phyloP scores from a whole-genome alignment of 345 rosid genomes.

The Salix dunnii region DNA sequence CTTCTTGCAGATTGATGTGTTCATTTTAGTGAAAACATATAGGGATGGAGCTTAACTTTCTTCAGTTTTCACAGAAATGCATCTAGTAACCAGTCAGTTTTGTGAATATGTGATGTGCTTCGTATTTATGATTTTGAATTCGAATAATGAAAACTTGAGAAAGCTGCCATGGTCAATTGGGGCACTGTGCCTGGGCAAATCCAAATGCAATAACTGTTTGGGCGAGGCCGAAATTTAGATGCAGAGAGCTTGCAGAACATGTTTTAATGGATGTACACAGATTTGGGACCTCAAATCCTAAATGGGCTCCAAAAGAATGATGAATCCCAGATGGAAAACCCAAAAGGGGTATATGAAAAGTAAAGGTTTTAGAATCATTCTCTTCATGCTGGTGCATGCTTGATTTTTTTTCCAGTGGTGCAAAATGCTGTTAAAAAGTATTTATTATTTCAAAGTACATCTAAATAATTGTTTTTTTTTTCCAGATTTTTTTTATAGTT shows the following conservation, averaged over 20 bases:
- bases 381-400: background rate
- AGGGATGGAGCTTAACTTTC: background rate
- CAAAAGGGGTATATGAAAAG: background rate
- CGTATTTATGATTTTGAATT: background rate
- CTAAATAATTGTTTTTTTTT: too few relatives aligned
- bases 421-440: too few relatives aligned
- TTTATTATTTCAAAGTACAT: too few relatives aligned
- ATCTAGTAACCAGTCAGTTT: background rate
- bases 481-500: too few relatives aligned
- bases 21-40: background rate
- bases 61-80: background rate
- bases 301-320: background rate
- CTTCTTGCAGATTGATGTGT: slow-evolving; percentile 18
- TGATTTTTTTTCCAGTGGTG: background rate
- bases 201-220: background rate
- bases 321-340: background rate
- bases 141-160: background rate
- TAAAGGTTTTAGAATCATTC: too few relatives aligned
- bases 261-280: background rate
- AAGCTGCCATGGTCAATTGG: background rate
- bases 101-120: background rate
- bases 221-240: too few relatives aligned
- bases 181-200: background rate
- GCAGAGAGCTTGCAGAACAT: too few relatives aligned
- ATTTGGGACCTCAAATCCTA: background rate